These are phyloP conservation scores for Citrus sp. DNA, from an alignment of 345 rosid genomes.

Conservation along the genomic window DNA sequence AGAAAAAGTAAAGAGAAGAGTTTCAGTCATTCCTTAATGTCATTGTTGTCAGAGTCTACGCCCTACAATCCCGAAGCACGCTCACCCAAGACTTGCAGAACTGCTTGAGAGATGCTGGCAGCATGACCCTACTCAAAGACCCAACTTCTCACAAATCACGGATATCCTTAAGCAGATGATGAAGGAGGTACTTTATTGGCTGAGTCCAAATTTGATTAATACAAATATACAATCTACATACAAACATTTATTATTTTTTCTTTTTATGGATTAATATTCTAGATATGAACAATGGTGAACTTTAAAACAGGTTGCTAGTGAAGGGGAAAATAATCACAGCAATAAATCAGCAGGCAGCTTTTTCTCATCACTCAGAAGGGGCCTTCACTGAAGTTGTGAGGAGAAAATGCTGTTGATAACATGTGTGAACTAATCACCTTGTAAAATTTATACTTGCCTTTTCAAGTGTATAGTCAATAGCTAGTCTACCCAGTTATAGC, in stretches of 20 bases:
- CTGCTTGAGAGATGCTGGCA: constrained; percentile 91
- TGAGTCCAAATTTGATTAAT: neutral
- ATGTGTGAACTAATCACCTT: constrained; percentile 16
- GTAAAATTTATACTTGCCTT: constrained; percentile 13
- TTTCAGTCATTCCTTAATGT: constrained; percentile 6
- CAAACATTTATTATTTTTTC: neutral
- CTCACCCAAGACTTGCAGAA: constrained; percentile 68
- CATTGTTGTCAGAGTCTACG: constrained; percentile 50
- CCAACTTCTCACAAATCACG: constrained; percentile 72
- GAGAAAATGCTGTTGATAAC: constrained; percentile 20
- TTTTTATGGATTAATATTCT: neutral
- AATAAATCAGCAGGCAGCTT: constrained; percentile 40
- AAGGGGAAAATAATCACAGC: constrained; percentile 42
- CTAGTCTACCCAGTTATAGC: constrained; percentile 1
- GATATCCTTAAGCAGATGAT: constrained; percentile 58
- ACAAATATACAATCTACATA: neutral
- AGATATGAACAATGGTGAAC: constrained; percentile 6
- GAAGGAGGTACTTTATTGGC: constrained; percentile 50
- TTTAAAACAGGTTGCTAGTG: constrained; percentile 54
- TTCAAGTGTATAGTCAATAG: constrained; percentile 36
- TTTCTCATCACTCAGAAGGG: constrained; percentile 48
- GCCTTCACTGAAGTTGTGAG: constrained; percentile 40
- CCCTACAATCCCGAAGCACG: constrained; percentile 74
- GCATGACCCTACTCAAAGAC: constrained; percentile 76
- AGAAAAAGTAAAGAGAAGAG: neutral